Conservation (phyloP, 805 yeast species). For the Clavispora carvajalis region DNA sequence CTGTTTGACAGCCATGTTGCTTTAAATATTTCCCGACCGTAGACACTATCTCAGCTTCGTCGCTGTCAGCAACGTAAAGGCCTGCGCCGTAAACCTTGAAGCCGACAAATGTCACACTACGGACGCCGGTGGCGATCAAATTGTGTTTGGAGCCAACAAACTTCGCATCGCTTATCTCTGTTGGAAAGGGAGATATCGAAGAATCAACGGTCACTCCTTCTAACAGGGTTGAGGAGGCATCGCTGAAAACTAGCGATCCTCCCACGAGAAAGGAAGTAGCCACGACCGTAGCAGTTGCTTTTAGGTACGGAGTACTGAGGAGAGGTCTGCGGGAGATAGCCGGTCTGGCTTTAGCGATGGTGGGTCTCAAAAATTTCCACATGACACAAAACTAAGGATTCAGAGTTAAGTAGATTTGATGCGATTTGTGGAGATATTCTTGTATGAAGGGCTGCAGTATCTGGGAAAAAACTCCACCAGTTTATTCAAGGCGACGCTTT, state of each 20-base stretch:
- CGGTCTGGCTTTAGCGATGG: neutral
- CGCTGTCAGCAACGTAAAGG: slow-evolving; percentile 64
- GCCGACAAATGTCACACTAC: slow-evolving; percentile 76
- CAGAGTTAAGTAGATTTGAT: neutral
- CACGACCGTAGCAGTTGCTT: neutral
- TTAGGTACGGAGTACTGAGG: neutral
- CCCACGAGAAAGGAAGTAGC: neutral
- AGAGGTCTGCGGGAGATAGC: neutral
- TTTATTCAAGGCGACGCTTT: too few relatives aligned
- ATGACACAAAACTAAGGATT: neutral
- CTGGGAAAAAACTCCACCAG: too few relatives aligned
- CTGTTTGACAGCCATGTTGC: slow-evolving; percentile 3
- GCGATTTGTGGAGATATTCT: neutral
- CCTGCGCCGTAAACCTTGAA: slow-evolving; percentile 89
- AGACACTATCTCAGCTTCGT: slow-evolving; percentile 24
- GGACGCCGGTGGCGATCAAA: slow-evolving; percentile 72
- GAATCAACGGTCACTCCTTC: slow-evolving; percentile 41
- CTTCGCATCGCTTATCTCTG: slow-evolving; percentile 4
- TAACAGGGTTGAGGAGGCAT: slow-evolving; percentile 15
- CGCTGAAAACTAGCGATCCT: slow-evolving; percentile 9
- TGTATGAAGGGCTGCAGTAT: neutral
- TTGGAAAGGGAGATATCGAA: slow-evolving; percentile 47
- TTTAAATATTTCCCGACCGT: slow-evolving; percentile 6
- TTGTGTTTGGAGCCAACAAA: slow-evolving; percentile 36
- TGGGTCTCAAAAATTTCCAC: neutral